Base-by-base conservation (phyloP, 495 filamentous ascomycete genomes). In the Collariella sp. region DNA sequence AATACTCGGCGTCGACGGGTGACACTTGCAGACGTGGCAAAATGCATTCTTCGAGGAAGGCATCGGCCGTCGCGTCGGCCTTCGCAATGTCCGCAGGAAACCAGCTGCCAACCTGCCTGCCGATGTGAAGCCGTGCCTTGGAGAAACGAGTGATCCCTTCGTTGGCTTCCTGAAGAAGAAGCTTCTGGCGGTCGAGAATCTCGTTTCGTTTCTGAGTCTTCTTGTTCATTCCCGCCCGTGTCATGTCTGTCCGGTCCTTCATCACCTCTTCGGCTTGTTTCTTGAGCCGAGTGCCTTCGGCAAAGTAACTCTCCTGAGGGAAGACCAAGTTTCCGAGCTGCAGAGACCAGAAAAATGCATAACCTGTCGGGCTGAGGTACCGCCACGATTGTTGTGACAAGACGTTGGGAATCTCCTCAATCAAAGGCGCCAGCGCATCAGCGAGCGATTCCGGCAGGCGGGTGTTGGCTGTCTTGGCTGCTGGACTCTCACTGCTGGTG, bases 331-430 rank as follows among this genome's bases (percentile, higher is more conserved):
- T 93, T 22, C 84, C 81, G 13, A 90, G 79, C 20, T 87, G 81
- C 15, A 95, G 76, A 44, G 89, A 84, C 94, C 94, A 99, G 74
- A 99, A 99, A 3, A 87, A 87, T 26, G 88, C 83, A 64, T 89
- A 96, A 65, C 95, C 94, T 31, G 82, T 76, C 2, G 85, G 72
- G 42, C 81, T 90, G 40, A 95, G 70, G 10, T 77, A 73, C 18
- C 80, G 75, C 79, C 84, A 89, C 1, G 79, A 78, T 19, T 81
- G 75, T 9, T 74, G 59, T 3, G 88, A 79, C n/a, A 91, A 60
- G 1, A 78, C 70, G 3, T 70, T 72, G 50, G 78, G 76, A 19
- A 96, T 75, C 44, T 82, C 71, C 13, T 85, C 77, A 52, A 90
- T 86, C 7, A 96, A 75, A 16, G 82, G 81, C 58, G 87, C 80